Percentiles rank a stretch among this genome's conserved stretches.
phyloP scores from a whole-genome alignment of 192 early-diverging fungal genomes.

The Entomortierella lignicola region DNA sequence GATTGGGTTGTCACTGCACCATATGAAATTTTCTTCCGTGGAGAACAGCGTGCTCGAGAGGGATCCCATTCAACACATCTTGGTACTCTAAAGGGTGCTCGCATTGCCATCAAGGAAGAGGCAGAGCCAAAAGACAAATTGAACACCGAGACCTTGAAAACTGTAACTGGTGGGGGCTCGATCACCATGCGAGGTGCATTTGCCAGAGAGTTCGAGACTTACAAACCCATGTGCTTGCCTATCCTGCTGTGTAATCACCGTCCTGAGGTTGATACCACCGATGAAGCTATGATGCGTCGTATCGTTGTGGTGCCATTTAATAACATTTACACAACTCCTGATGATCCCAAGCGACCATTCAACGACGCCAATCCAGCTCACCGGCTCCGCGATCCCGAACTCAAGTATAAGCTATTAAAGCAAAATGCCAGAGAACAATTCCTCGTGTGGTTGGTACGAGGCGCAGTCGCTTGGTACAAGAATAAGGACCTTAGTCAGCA shows the following conservation, averaged over 20 bases:
- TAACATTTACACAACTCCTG: neutral
- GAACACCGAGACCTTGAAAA: neutral
- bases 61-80: slow-evolving; percentile 6
- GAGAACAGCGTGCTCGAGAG: slow-evolving; percentile 1
- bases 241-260: slow-evolving; percentile 6
- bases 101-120: slow-evolving; percentile 11
- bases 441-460: neutral
- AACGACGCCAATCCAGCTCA: neutral
- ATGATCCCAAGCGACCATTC: neutral
- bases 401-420: neutral
- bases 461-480: neutral
- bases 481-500: neutral
- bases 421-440: neutral
- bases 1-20: neutral
- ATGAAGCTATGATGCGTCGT: slow-evolving; percentile 8
- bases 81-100: neutral
- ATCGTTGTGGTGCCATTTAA: slow-evolving; percentile 5
- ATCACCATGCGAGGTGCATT: slow-evolving; percentile 5
- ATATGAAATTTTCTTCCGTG: slow-evolving; percentile 6
- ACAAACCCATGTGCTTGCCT: neutral
- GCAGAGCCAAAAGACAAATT: slow-evolving; percentile 5
- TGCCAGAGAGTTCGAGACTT: neutral
- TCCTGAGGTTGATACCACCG: slow-evolving; percentile 1
- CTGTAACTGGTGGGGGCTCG: neutral
- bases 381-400: neutral